These are phyloP conservation scores for Discostella stelligeroides DNA, from an alignment of 108 stramenopile genomes.

Conservation along the genomic window DNA sequence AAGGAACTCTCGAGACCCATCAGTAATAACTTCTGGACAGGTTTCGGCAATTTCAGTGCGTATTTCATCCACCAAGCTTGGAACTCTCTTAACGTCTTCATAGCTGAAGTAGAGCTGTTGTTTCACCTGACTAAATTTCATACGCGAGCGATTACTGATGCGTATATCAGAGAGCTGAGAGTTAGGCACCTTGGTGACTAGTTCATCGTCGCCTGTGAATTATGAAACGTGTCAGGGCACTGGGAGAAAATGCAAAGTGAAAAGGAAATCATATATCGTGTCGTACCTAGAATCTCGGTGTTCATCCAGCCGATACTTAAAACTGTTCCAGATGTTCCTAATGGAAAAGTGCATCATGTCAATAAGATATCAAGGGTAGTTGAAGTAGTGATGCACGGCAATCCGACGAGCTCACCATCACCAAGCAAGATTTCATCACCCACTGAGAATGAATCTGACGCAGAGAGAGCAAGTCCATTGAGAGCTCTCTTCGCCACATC, in stretches of 20 bases:
- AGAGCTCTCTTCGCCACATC: constrained; percentile 30
- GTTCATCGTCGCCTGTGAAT: too few relatives aligned
- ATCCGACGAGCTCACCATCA: constrained; percentile 29
- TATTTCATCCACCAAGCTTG: constrained; percentile 7
- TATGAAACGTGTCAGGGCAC: too few relatives aligned
- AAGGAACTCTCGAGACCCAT: too few relatives aligned
- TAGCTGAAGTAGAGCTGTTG: constrained; percentile 23
- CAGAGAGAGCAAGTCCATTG: constrained; percentile 26
- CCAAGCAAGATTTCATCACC: constrained; percentile 37
- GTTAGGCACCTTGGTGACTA: too few relatives aligned
- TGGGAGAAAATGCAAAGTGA: too few relatives aligned
- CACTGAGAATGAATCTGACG: constrained; percentile 25
- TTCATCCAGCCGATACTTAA: too few relatives aligned
- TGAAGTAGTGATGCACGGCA: too few relatives aligned
- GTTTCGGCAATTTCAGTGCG: constrained; percentile 27
- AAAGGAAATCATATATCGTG: too few relatives aligned
- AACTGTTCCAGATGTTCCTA: too few relatives aligned
- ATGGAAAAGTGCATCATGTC: too few relatives aligned
- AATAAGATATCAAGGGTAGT: too few relatives aligned
- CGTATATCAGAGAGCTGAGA: constrained; percentile 17
- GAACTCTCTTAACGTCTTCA: constrained; percentile 15
- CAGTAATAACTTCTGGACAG: constrained; percentile 22
- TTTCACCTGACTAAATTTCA: neutral
- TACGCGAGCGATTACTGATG: constrained; percentile 12
- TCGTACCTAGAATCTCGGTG: too few relatives aligned